These are phyloP conservation scores for Glycyrrhiza uralensis DNA, from an alignment of 306 rosid species.

Conservation along the genomic window DNA sequence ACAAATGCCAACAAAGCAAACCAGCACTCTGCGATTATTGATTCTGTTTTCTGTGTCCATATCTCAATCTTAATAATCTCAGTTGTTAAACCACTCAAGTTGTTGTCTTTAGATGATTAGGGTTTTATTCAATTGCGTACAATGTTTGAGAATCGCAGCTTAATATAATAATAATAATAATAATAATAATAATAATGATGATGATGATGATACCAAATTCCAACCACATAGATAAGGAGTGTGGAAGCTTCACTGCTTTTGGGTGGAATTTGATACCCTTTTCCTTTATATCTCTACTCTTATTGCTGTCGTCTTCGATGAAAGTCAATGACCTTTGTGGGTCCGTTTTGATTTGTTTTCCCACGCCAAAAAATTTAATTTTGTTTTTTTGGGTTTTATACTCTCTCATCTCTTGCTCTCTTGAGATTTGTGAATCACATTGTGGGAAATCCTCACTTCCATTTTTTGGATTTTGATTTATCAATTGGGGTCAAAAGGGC, in stretches of 20 bases:
- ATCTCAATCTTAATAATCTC: conserved; percentile 1
- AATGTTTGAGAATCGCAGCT: conserved; percentile 28
- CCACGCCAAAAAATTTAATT: conserved; percentile 8
- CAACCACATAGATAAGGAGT: conserved; percentile 35
- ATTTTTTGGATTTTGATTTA: conserved; percentile 25
- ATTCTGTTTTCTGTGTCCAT: conserved; percentile 21
- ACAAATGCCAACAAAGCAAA: not conserved
- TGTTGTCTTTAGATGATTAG: conserved; percentile 38
- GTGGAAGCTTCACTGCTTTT: conserved; percentile 46
- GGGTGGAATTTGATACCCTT: not conserved
- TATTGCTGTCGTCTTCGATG: conserved; percentile 1
- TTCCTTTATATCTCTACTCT: not conserved
- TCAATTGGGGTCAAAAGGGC: conserved; percentile 18
- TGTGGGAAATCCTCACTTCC: not conserved
- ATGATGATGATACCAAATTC: too few species aligned
- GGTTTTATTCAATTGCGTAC: conserved; percentile 43
- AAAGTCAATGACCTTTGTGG: conserved; percentile 23
- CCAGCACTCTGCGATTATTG: not conserved
- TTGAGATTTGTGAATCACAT: conserved; percentile 7
- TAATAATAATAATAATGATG: too few species aligned
- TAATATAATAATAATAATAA: conserved; percentile 34
- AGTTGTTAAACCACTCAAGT: conserved; percentile 25
- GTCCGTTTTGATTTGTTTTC: conserved; percentile 19
- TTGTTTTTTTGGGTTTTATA: not conserved
- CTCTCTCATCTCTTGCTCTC: not conserved